Conservation (phyloP, 768 basidiomycete species). For the Hortiboletus campestris region DNA sequence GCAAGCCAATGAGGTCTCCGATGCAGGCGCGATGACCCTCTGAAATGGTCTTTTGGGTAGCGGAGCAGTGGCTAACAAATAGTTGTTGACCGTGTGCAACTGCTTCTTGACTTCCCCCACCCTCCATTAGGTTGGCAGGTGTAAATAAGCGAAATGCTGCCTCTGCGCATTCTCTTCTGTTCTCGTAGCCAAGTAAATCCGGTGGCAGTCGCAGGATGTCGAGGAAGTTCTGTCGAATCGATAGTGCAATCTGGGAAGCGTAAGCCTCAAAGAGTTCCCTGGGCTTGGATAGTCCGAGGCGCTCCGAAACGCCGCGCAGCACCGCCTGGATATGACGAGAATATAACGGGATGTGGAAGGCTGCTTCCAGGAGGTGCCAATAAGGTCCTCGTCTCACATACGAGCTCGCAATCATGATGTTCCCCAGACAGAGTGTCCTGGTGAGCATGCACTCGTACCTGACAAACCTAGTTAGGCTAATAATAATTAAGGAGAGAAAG, state of each 20-base stretch:
- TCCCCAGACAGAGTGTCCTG: conserved; percentile 66
- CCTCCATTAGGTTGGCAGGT: conserved; percentile 59
- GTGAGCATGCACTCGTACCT: conserved; percentile 80
- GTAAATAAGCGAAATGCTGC: conserved; percentile 67
- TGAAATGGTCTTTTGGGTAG: conserved; percentile 44
- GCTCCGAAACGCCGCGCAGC: conserved; percentile 57
- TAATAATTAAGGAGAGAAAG: neutral
- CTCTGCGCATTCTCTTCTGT: conserved; percentile 63
- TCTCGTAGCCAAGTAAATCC: conserved; percentile 71
- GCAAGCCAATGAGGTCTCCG: conserved; percentile 65
- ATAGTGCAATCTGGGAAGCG: conserved; percentile 70
- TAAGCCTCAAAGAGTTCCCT: conserved; percentile 75
- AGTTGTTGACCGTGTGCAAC: conserved; percentile 39
- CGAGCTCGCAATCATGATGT: conserved; percentile 77
- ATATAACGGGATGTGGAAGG: conserved; percentile 33
- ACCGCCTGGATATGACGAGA: conserved; percentile 43
- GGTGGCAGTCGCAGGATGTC: conserved; percentile 66
- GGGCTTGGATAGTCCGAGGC: conserved; percentile 62
- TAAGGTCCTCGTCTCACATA: conserved; percentile 78
- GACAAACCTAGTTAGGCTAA: conserved; percentile 11
- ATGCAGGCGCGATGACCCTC: conserved; percentile 65
- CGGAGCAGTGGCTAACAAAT: conserved; percentile 63
- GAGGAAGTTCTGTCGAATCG: conserved; percentile 49
- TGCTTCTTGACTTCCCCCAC: conserved; percentile 29
- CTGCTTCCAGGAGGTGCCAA: conserved; percentile 82